phyloP scores from a whole-genome alignment of 2,329 filamentous ascomycete species.

The Calonectria leucothoes region DNA sequence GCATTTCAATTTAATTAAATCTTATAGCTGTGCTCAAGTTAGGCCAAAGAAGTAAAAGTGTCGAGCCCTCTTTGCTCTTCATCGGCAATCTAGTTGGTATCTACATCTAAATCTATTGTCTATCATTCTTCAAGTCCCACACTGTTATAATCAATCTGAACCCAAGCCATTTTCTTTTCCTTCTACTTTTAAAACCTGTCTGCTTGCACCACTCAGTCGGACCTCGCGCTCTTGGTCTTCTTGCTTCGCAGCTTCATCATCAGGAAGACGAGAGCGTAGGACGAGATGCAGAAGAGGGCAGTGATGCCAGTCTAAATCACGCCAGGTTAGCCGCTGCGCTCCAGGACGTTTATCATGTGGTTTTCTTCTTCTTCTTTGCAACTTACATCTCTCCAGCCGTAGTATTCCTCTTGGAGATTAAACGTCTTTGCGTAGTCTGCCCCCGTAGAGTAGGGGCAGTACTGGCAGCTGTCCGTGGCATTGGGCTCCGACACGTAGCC shows the following conservation, averaged over 20 bases:
- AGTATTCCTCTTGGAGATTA: constrained; percentile 29
- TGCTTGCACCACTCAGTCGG: constrained; percentile 9
- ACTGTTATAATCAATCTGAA: neutral
- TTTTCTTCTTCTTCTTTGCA: no score
- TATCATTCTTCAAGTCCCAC: neutral
- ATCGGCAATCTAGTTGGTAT: neutral
- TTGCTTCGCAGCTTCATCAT: constrained; percentile 40
- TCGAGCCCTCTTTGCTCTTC: neutral
- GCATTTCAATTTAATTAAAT: neutral
- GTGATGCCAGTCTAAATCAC: constrained; percentile 32
- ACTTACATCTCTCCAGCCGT: constrained; percentile 38
- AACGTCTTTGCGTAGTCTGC: constrained; percentile 32
- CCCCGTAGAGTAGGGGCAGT: constrained; percentile 29
- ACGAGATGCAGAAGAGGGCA: constrained; percentile 33
- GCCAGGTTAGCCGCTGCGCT: neutral
- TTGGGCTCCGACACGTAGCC: constrained; percentile 26
- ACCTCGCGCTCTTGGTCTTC: constrained; percentile 32
- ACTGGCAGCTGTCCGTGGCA: constrained; percentile 27
- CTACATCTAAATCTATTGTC: neutral
- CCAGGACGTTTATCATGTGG: no score
- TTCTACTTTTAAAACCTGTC: no score
- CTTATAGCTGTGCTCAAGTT: neutral
- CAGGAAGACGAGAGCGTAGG: constrained; percentile 35
- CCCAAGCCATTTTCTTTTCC: neutral
- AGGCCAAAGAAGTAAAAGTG: neutral